Conservation (phyloP, 2,329 filamentous ascomycete genomes). For the Penicillium sp. region DNA sequence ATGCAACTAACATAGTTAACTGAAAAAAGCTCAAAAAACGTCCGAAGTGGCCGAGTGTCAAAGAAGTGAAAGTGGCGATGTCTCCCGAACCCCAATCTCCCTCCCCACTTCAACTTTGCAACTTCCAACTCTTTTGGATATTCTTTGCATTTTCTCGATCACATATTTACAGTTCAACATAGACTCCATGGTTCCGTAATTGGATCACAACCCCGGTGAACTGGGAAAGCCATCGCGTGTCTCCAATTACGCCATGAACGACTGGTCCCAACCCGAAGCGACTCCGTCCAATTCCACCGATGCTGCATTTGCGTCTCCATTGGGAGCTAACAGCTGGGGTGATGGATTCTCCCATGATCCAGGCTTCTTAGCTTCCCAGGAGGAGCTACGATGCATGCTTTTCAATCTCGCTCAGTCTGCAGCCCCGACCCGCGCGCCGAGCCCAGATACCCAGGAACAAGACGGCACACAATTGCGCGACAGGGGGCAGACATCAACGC, state of each 20-base stretch:
- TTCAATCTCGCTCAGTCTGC: slow-evolving; percentile 41
- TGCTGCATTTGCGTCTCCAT: slow-evolving; percentile 13
- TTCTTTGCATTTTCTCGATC: not conserved
- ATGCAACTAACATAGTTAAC: not conserved
- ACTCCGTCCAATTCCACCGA: slow-evolving; percentile 12
- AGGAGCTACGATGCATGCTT: slow-evolving; percentile 39
- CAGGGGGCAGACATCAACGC: slow-evolving; percentile 6
- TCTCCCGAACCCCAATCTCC: not conserved
- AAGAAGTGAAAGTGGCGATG: not conserved
- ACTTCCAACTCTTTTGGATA: not conserved
- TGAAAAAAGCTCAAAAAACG: not conserved
- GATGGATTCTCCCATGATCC: slow-evolving; percentile 34
- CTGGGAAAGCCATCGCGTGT: not conserved
- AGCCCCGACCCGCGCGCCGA: slow-evolving; percentile 35
- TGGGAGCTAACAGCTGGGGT: slow-evolving; percentile 18
- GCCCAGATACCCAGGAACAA: slow-evolving; percentile 24
- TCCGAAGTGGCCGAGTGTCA: not conserved
- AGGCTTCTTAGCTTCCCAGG: slow-evolving; percentile 40
- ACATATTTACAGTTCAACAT: not conserved
- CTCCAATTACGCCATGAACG: slow-evolving; percentile 7
- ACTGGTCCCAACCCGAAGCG: slow-evolving; percentile 10
- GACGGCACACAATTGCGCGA: not conserved
- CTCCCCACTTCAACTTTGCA: not conserved
- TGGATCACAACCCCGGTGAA: not conserved
- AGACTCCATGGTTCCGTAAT: not conserved